Base-by-base conservation (phyloP, 2,329 filamentous ascomycete species). In the Meredithiella fracta region DNA sequence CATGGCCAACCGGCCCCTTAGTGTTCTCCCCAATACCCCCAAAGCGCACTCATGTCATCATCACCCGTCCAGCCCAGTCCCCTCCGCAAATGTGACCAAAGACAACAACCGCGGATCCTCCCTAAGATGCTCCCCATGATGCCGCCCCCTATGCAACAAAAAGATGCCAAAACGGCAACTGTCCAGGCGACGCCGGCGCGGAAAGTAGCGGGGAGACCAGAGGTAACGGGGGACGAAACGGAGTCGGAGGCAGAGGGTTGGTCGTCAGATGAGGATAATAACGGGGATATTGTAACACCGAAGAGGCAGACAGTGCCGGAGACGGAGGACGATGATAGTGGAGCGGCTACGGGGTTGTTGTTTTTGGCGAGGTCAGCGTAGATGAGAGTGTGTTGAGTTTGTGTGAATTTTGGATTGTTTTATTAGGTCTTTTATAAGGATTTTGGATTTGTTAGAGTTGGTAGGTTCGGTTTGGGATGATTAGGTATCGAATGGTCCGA, bases 291-390 rank as follows among this genome's bases (percentile, higher is more conserved):
- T 1, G 56, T 53, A 2, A 55, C 53, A 8, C 53, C 56, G 1
- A 52, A 52, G 15, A 55, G 38, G 15, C 56, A 55, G 25, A 58
- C 47, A 3, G 15, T 20, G 11, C 66, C 69, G 11, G 70, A 58
- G 29, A 59, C 62, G 60, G 72, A 23, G 69, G 55, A 62, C 58
- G 60, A 60, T 56, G 60, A 67, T 72, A 60, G 66, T 66, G 14
- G 62, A 60, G 14, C 71, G 61, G 22, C 62, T 62, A 4, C 70
- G 70, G 17, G 63, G 65, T 62, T 73, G 72, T 22, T 63, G 60
- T 58, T 68, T 37, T 42, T 58, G 14, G 53, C 53, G 17, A 37
- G 52, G 11, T 54, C 52, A n/a, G 44, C 23, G 22, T 47, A 23
- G 25, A 11, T 11, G 5, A 34, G 5, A 5, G 11, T 11, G 11